These are phyloP conservation scores for Boletus semigastroideus DNA, from an alignment of 1,284 basidiomycete genomes.

Conservation along the genomic window DNA sequence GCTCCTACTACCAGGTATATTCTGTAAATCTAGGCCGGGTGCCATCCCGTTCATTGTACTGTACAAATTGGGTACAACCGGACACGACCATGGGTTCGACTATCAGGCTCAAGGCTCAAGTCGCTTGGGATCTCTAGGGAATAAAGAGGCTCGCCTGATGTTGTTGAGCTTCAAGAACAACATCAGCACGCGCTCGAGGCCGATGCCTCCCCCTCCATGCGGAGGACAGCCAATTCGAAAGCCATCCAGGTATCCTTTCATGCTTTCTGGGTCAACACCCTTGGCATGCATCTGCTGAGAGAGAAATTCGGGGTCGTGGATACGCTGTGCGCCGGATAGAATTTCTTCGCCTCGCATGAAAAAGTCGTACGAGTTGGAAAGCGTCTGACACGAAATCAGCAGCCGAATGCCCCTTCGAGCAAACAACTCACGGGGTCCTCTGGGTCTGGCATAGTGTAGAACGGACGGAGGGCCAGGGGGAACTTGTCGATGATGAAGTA, in stretches of 20 bases:
- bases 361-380: constrained; percentile 99
- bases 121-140: constrained; percentile 92
- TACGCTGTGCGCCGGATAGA: constrained; percentile 94
- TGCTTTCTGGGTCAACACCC: constrained; percentile 81
- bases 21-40: constrained; percentile 21
- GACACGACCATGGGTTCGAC: neutral
- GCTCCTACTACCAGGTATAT: constrained; percentile 14
- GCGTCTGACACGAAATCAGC: constrained; percentile 47
- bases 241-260: constrained; percentile 91
- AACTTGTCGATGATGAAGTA: constrained; percentile 99
- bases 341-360: constrained; percentile 99
- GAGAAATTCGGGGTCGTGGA: constrained; percentile 88
- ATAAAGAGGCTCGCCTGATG: constrained; percentile 90
- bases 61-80: neutral
- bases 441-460: constrained; percentile 98
- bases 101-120: constrained; percentile 56
- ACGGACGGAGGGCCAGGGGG: constrained; percentile 89
- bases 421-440: constrained; percentile 67
- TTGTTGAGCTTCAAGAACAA: constrained; percentile 94
- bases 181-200: constrained; percentile 95
- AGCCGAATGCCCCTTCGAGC: neutral
- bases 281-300: constrained; percentile 82
- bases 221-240: constrained; percentile 95
- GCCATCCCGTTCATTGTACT: constrained; percentile 4
- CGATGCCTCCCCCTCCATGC: constrained; percentile 82